Evolutionary conservation across 1,139 yeast genomes (phyloP), one percentile per base, ranked within the genome.

Genomic region (Saccharomyces hybrid): DNA sequence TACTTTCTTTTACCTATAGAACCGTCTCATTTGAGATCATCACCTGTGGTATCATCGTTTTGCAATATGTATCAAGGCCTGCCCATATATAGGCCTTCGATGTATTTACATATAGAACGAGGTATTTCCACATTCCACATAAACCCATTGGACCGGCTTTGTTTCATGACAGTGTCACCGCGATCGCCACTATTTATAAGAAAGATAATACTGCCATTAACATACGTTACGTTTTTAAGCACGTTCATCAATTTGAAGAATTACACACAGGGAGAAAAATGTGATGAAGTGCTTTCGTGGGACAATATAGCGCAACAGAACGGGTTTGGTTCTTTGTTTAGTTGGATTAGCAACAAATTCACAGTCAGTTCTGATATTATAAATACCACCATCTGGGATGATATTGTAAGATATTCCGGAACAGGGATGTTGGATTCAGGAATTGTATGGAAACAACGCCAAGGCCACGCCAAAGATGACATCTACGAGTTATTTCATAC

Each of bases 101-200:
- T 64, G 13, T 59, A 55, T 48, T 48, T 60, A n/a, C 53, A 52
- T 16, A 52, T 64, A 31, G 61, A 60, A 26, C 57, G 59, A 48
- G 56, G 55, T 8, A 59, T 66, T 5, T 55, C 62, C n/a, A 54
- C 52, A 29, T 64, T 65, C 50, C 63, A 62, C 11, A 60, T 64
- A 8, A 66, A 66, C 47, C 68, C 69, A 5, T 53, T 62, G 51
- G 67, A 66, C 53, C 58, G 59, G 31, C 54, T 63, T 25, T 64
- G 68, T 52, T 62, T 64, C 52, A 48, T 64, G 13, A 57, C 63
- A 0, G 56, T 56, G 9, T 59, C 63, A 4, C 62, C 61, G 2
- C 49, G 59, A 13, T 52, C 58, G 11, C 64, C 65, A 2, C 47
- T 65, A 4, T 58, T 62, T 49, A 61, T 65, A 4, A 57, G 64